A percentile compares a stretch with the other conserved stretches of the same genome.
phyloP scores from a whole-genome alignment of 768 basidiomycete species.

The Tylopilus subfusipes region DNA sequence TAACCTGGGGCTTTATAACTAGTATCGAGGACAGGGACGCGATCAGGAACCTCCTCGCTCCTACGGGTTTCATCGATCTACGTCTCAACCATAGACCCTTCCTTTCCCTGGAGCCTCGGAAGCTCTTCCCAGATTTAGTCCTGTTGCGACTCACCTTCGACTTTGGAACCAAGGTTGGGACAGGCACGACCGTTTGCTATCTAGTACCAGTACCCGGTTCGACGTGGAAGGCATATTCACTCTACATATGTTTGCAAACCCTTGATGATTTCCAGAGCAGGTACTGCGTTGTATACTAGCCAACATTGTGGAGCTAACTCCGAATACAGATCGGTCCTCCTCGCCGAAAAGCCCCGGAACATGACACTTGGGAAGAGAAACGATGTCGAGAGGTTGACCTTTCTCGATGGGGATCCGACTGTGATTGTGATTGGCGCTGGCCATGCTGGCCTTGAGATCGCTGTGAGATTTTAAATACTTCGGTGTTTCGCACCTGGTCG shows the following conservation, averaged over 20 bases:
- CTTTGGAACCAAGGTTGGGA: constrained; percentile 49
- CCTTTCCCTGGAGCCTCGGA: constrained; percentile 32
- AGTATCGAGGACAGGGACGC: constrained; percentile 35
- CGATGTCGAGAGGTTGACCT: constrained; percentile 22
- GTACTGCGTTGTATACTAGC: not conserved
- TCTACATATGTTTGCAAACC: constrained; percentile 60
- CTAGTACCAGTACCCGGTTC: constrained; percentile 43
- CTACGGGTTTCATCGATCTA: constrained; percentile 15
- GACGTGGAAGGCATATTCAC: constrained; percentile 55
- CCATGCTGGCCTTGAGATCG: constrained; percentile 62
- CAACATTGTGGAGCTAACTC: not conserved
- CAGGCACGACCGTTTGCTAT: constrained; percentile 50
- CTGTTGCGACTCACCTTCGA: constrained; percentile 56
- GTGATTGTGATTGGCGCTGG: constrained; percentile 65
- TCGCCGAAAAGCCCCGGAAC: not conserved
- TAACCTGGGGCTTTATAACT: constrained; percentile 56
- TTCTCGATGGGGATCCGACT: constrained; percentile 46
- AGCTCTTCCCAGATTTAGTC: constrained; percentile 49
- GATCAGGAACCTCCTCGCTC: constrained; percentile 37
- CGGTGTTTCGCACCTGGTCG: constrained; percentile 49
- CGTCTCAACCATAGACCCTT: constrained; percentile 19
- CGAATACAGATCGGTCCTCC: not conserved
- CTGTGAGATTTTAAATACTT: constrained; percentile 61
- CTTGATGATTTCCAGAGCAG: constrained; percentile 45
- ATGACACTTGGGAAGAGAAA: constrained; percentile 45